Base-by-base conservation (phyloP, 1,139 yeast species). In the Pichia norvegensis region DNA sequence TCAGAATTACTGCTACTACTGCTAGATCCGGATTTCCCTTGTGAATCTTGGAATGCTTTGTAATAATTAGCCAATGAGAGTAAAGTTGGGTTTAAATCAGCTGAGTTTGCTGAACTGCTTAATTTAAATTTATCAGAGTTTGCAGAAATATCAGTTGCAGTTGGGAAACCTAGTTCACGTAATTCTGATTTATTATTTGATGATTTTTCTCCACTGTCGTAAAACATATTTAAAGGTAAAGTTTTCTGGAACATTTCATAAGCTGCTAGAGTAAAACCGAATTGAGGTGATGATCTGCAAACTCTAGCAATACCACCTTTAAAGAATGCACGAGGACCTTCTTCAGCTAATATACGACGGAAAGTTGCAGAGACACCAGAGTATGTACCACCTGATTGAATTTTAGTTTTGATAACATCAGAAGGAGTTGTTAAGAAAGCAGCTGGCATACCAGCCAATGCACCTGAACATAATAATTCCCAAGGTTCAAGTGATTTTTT, bases 251-350 rank as follows among this genome's bases (percentile, higher is more conserved):
- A 81, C 42, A 92, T 67, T 67, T 92, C 98, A 67, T 92, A 92
- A 27, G 96, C 92, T 14, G 97, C 98, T 58, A 92, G 76, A 13
- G 98, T 92, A 67, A 92, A 90, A 47, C 97, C 98, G 65, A 92
- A 92, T 67, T 92, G 98, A 19, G 98, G 98, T 3, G 97, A 88
- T 6, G 97, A 90, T 67, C 97, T 78, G 60, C 90, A 72, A 41
- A 92, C 90, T 66, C 98, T 79, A 7, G 98, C 97, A 52, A 92
- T 78, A 38, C 97, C 95, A 58, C 98, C 98, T 71, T 90, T 92
- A 73, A 90, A 92, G 64, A 92, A 85, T 14, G 97, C 95, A 51
- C 73, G 66, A 14, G 70, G 49, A 9, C 82, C 81, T 53, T 64
- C 67, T 63, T 87, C 95, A 57, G 68, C 76, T 56, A 81, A 64